Evolutionary conservation across 106 monocot genomes (phyloP).

Genomic region (Narthecium ossifragum): DNA sequence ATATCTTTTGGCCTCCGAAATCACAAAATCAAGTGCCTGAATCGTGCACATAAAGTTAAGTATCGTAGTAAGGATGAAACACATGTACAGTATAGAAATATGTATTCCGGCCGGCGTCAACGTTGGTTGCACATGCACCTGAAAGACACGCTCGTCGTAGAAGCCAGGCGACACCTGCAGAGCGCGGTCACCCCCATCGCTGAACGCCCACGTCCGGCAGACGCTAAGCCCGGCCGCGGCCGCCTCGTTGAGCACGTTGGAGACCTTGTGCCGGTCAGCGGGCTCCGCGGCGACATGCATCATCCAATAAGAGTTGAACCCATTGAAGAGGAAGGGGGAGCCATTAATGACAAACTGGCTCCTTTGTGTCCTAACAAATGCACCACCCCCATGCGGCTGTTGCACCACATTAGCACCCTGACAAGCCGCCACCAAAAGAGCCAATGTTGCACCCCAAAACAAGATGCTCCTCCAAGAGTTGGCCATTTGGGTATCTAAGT

Average conservation of each 20-base stretch:
- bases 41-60: neutral
- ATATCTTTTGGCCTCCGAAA: slow-evolving; percentile 5
- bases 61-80: neutral
- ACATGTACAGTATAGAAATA: slow-evolving; percentile 1
- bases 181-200: slow-evolving; percentile 2
- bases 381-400: neutral
- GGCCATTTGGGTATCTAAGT: neutral
- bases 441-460: neutral
- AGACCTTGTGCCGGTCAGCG: neutral
- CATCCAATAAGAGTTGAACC: slow-evolving; percentile 15
- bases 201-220: slow-evolving; percentile 11
- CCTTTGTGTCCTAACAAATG: neutral
- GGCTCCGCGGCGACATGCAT: neutral
- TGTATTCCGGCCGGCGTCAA: neutral
- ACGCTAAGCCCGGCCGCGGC: neutral
- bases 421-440: neutral
- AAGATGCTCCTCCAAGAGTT: neutral
- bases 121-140: neutral
- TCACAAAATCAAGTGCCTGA: slow-evolving; percentile 7
- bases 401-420: neutral
- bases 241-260: neutral
- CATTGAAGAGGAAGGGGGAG: slow-evolving; percentile 5
- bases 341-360: slow-evolving; percentile 5
- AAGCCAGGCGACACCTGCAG: slow-evolving; percentile 6
- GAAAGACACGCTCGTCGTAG: slow-evolving; percentile 1